A percentile compares a stretch with the other conserved stretches of the same genome.
Evolutionary conservation across 1,139 yeast genomes (phyloP).

Genomic region (Suhomyces yuchorum): DNA sequence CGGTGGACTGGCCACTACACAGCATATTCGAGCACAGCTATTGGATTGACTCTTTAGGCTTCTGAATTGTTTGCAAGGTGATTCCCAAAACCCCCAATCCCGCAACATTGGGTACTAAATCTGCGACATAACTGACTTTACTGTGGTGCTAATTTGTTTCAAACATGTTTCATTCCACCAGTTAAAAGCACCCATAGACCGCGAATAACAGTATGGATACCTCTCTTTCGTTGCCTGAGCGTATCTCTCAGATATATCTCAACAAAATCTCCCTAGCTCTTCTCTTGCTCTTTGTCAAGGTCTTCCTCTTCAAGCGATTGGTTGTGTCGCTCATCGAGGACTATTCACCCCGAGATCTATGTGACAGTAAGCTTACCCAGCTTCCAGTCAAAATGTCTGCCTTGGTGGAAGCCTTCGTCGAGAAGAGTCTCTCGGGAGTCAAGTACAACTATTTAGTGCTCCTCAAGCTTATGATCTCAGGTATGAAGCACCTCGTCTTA

Average conservation of each 20-base stretch:
- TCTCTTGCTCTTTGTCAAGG: slow-evolving; percentile 49
- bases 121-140: too few relatives aligned
- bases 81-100: too few relatives aligned
- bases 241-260: slow-evolving; percentile 59
- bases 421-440: slow-evolving; percentile 16
- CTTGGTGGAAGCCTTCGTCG: slow-evolving; percentile 47
- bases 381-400: slow-evolving; percentile 60
- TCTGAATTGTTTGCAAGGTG: too few relatives aligned
- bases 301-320: slow-evolving; percentile 49
- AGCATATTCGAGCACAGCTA: too few relatives aligned
- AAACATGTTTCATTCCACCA: slow-evolving; percentile 3
- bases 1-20: too few relatives aligned
- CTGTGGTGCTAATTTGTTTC: slow-evolving; percentile 1
- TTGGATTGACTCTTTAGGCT: too few relatives aligned
- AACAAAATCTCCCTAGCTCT: slow-evolving; percentile 55
- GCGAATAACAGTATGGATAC: slow-evolving; percentile 12
- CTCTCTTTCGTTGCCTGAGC: slow-evolving; percentile 41
- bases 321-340: slow-evolving; percentile 40
- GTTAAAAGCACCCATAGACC: not conserved
- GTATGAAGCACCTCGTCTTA: slow-evolving; percentile 58
- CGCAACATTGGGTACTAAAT: too few relatives aligned
- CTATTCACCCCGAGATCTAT: slow-evolving; percentile 35
- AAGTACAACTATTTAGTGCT: slow-evolving; percentile 17
- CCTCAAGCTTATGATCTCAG: slow-evolving; percentile 44
- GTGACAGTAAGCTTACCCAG: slow-evolving; percentile 44